Evolutionary conservation across 202 grass and related monocot genomes (phyloP).

Genomic region (Carex sylvatica): DNA sequence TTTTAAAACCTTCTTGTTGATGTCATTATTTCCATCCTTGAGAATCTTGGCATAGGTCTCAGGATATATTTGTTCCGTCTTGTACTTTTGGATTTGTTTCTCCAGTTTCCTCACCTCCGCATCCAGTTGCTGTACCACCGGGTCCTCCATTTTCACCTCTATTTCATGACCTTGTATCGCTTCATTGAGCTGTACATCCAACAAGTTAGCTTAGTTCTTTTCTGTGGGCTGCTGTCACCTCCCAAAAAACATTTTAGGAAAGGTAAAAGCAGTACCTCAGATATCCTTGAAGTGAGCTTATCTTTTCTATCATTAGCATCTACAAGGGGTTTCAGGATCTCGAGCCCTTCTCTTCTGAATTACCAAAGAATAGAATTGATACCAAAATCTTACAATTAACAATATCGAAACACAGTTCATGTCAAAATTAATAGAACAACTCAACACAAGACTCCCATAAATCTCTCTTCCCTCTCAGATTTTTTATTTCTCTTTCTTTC

Average conservation of each 20-base stretch:
- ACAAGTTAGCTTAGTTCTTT: neutral
- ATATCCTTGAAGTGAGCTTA: slow-evolving; percentile 47
- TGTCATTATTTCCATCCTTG: slow-evolving; percentile 46
- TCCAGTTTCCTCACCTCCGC: slow-evolving; percentile 42
- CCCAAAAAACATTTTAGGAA: neutral
- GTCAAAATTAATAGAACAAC: too few relatives aligned
- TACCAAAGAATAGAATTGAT: neutral
- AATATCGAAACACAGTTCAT: neutral
- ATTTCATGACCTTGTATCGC: slow-evolving; percentile 47
- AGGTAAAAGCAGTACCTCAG: slow-evolving; percentile 31
- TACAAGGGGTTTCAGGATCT: slow-evolving; percentile 41
- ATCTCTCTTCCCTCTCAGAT: too few relatives aligned
- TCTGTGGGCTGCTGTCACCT: neutral
- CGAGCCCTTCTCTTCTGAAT: slow-evolving; percentile 50
- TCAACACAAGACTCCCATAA: too few relatives aligned
- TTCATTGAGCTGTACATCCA: slow-evolving; percentile 53
- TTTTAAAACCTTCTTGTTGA: slow-evolving; percentile 44
- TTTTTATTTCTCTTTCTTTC: too few relatives aligned
- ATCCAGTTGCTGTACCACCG: slow-evolving; percentile 44
- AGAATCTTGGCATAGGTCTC: slow-evolving; percentile 40
- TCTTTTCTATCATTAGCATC: slow-evolving; percentile 16
- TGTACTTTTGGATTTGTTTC: slow-evolving; percentile 57
- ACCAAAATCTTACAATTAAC: neutral
- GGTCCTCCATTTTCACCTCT: slow-evolving; percentile 52
- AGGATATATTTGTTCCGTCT: slow-evolving; percentile 59